These are phyloP conservation scores for Microsporum audouinii DNA, from an alignment of 2,329 filamentous ascomycete species.

Conservation along the genomic window DNA sequence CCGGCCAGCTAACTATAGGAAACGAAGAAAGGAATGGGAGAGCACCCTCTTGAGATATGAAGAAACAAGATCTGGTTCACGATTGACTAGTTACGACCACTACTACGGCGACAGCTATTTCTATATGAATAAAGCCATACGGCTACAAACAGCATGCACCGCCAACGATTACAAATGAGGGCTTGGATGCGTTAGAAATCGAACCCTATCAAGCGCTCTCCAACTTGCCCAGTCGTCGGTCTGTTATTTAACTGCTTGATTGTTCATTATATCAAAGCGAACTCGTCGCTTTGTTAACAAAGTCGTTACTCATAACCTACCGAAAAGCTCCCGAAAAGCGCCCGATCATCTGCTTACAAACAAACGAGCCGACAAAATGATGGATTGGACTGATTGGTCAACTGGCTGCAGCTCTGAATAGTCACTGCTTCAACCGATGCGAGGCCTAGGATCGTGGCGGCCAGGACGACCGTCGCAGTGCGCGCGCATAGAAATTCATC, in stretches of 20 bases:
- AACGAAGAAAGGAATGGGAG: not conserved
- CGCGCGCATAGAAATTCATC: not conserved
- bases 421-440: too few relatives aligned
- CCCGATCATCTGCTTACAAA: not conserved
- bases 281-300: too few relatives aligned
- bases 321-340: not conserved
- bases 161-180: not conserved
- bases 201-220: not conserved
- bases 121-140: not conserved
- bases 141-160: not conserved
- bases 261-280: too few relatives aligned
- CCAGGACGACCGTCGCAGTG: not conserved
- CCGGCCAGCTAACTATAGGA: not conserved
- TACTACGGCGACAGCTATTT: not conserved
- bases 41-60: not conserved
- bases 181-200: not conserved
- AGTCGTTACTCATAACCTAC: not conserved
- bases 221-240: not conserved
- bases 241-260: too few relatives aligned
- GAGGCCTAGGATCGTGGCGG: not conserved
- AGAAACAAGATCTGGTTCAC: not conserved
- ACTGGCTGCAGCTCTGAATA: too few relatives aligned
- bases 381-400: too few relatives aligned
- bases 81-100: not conserved
- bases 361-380: not conserved